A percentile compares a stretch with the other conserved stretches of the same genome.
These are phyloP conservation scores for Didymella arachidicola DNA, from an alignment of 2,329 filamentous ascomycete species.

Conservation along the genomic window DNA sequence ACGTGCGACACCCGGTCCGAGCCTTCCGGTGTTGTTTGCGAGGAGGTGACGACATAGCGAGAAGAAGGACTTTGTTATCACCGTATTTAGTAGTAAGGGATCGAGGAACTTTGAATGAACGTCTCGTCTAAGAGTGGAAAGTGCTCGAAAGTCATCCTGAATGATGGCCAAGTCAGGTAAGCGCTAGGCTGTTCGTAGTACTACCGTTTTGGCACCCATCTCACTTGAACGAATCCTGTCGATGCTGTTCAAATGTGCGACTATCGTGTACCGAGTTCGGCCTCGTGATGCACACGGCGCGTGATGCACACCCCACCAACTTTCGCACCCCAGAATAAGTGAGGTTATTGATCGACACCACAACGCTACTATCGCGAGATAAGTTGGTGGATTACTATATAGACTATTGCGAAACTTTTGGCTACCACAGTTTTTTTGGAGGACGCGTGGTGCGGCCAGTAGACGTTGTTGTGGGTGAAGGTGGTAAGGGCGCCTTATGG, in stretches of 20 bases:
- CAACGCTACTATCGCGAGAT: no score
- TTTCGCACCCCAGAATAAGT: no score
- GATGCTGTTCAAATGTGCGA: background rate
- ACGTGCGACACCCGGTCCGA: conserved; percentile 31
- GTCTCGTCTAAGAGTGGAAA: background rate
- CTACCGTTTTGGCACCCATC: background rate
- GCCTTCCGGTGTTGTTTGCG: conserved; percentile 15
- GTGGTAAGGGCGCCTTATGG: no score
- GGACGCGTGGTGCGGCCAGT: no score
- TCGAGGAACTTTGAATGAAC: background rate
- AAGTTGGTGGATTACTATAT: no score
- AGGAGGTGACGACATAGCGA: background rate
- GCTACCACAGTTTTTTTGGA: no score
- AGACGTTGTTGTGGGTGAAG: no score
- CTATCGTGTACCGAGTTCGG: no score
- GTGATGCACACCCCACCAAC: no score
- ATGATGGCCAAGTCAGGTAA: conserved; percentile 7
- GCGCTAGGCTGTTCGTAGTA: conserved; percentile 1
- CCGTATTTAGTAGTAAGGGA: background rate
- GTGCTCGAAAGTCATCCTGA: background rate
- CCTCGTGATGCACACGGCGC: no score
- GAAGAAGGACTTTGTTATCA: background rate
- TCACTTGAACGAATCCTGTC: background rate
- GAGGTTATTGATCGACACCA: no score
- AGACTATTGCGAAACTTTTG: no score